Conservation (phyloP, 139 green algal genomes). For the Picochlorum sp. region DNA sequence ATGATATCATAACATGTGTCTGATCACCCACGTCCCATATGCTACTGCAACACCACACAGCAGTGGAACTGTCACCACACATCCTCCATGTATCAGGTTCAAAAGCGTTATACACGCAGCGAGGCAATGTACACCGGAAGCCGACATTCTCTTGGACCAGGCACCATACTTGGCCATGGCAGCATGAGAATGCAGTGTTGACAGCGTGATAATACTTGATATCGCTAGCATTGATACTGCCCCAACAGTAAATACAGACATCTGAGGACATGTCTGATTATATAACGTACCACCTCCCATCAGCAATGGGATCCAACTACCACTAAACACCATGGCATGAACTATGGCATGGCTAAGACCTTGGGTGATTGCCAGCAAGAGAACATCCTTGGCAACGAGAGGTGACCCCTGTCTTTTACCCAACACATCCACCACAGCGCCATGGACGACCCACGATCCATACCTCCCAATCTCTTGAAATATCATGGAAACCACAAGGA, state of each 20-base stretch:
- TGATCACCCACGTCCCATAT: background rate
- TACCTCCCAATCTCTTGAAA: constrained; percentile 33
- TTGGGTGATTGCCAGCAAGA: constrained; percentile 32
- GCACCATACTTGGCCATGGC: background rate
- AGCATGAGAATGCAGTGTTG: constrained; percentile 44
- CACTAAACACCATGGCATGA: constrained; percentile 29
- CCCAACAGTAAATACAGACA: constrained; percentile 16
- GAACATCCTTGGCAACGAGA: constrained; percentile 19
- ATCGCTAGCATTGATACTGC: constrained; percentile 40
- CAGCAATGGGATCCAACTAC: constrained; percentile 31
- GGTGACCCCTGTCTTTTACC: constrained; percentile 7
- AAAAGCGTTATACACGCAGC: constrained; percentile 27
- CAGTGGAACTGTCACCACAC: constrained; percentile 22
- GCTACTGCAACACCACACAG: constrained; percentile 6
- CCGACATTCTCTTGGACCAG: background rate
- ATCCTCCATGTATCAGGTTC: constrained; percentile 24
- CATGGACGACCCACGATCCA: constrained; percentile 29
- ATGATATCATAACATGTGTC: background rate
- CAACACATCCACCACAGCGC: constrained; percentile 18
- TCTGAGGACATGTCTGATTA: constrained; percentile 25
- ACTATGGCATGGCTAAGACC: constrained; percentile 30
- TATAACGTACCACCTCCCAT: constrained; percentile 32
- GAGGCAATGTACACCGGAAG: constrained; percentile 5
- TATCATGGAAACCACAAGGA: constrained; percentile 28
- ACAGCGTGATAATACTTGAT: constrained; percentile 34